A percentile compares a stretch with the other conserved stretches of the same genome.
These are phyloP conservation scores for Leishmania arabica DNA, from an alignment of 208 protist species.

Conservation along the genomic window DNA sequence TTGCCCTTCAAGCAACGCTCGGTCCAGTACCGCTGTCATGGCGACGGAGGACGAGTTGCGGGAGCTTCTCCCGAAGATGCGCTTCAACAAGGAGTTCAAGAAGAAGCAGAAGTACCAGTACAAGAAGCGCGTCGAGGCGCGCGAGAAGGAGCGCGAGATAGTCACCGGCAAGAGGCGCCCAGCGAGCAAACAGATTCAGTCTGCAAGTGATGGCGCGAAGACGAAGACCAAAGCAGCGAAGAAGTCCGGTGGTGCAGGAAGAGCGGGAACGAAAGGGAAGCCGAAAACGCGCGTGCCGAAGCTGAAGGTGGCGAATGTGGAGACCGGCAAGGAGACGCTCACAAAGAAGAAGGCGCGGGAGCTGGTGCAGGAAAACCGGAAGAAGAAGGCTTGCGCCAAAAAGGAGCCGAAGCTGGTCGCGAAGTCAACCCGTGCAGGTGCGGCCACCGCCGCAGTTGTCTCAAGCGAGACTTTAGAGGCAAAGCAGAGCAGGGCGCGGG, in stretches of 20 bases:
- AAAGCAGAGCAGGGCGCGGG: neutral
- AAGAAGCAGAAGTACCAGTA: slow-evolving; percentile 50
- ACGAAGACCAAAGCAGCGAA: neutral
- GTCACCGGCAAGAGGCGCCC: slow-evolving; percentile 30
- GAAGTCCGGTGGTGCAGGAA: neutral
- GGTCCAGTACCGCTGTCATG: slow-evolving; percentile 3
- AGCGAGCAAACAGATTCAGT: slow-evolving; percentile 10
- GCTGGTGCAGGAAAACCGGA: slow-evolving; percentile 35
- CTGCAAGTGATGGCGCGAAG: slow-evolving; percentile 16
- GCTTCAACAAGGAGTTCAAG: slow-evolving; percentile 67
- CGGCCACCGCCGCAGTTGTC: neutral
- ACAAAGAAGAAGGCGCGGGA: slow-evolving; percentile 53
- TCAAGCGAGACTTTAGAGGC: neutral
- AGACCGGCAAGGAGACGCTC: slow-evolving; percentile 60
- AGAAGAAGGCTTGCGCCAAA: slow-evolving; percentile 17
- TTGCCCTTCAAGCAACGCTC: neutral
- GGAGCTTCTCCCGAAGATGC: slow-evolving; percentile 42
- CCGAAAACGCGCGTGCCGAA: slow-evolving; percentile 43
- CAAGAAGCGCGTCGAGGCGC: slow-evolving; percentile 39
- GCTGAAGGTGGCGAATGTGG: slow-evolving; percentile 39
- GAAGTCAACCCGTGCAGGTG: neutral
- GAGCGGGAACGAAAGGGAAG: slow-evolving; percentile 15
- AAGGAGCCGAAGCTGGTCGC: neutral
- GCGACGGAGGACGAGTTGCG: slow-evolving; percentile 29
- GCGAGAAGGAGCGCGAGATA: slow-evolving; percentile 33